These are phyloP conservation scores for Amphibolis antarctica DNA, from an alignment of 106 monocot species.

Conservation along the genomic window DNA sequence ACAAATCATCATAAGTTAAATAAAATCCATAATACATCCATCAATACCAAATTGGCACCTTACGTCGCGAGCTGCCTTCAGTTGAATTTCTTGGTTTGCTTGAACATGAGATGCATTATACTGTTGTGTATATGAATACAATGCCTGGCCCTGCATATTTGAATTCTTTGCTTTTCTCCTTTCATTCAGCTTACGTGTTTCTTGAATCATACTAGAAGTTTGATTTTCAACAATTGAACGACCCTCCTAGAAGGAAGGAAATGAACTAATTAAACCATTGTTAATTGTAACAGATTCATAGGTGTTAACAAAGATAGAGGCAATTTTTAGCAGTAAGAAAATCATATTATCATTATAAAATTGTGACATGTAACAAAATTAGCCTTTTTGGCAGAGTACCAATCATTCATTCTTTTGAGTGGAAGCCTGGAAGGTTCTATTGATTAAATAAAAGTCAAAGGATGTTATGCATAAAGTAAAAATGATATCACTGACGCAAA, in stretches of 20 bases:
- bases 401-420: no score
- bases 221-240: conserved; percentile 51
- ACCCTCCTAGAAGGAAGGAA: conserved; percentile 42
- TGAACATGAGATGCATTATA: conserved; percentile 11
- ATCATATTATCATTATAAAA: no score
- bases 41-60: conserved; percentile 51
- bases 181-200: conserved; percentile 58
- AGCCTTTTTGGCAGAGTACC: no score
- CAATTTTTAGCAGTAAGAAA: neutral
- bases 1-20: neutral
- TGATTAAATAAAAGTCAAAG: no score
- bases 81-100: conserved; percentile 38
- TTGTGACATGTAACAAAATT: no score
- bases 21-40: conserved; percentile 5
- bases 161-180: conserved; percentile 40
- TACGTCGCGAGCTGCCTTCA: conserved; percentile 76
- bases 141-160: conserved; percentile 12
- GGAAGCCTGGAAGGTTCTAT: no score
- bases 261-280: neutral
- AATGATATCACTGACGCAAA: no score
- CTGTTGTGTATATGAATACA: conserved; percentile 9
- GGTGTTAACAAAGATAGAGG: neutral
- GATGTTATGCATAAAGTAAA: no score
- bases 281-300: neutral
- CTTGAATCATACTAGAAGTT: conserved; percentile 37